phyloP scores from a whole-genome alignment of 2,329 filamentous ascomycete genomes.

The Paecilomyces variotii region DNA sequence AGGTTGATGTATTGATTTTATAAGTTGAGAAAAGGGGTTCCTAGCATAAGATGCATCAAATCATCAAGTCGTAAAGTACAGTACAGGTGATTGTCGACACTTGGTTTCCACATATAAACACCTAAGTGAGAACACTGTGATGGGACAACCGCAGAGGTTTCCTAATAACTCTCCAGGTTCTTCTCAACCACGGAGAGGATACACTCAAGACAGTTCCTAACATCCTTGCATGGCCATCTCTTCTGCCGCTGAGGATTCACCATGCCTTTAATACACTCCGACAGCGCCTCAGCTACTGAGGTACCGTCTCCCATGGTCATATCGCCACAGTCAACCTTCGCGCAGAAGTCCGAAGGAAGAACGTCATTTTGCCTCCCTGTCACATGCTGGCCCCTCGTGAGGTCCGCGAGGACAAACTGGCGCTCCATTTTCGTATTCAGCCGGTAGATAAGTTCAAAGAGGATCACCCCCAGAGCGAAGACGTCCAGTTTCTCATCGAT shows the following conservation, averaged over 20 bases:
- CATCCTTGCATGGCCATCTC: slow-evolving; percentile 31
- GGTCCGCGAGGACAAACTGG: slow-evolving; percentile 31
- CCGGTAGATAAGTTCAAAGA: slow-evolving; percentile 53
- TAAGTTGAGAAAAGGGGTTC: not conserved
- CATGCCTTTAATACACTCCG: slow-evolving; percentile 34
- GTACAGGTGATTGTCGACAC: not conserved
- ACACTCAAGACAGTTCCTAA: slow-evolving; percentile 26
- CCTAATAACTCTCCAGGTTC: slow-evolving; percentile 27
- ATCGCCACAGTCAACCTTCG: slow-evolving; percentile 28
- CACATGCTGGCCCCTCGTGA: slow-evolving; percentile 21
- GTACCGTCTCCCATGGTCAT: slow-evolving; percentile 15
- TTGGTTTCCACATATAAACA: not conserved
- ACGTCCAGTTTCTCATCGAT: slow-evolving; percentile 51
- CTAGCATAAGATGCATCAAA: not conserved
- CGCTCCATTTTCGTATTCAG: slow-evolving; percentile 47
- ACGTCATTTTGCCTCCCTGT: slow-evolving; percentile 8
- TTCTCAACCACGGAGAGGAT: slow-evolving; percentile 15
- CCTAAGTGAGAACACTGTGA: not conserved
- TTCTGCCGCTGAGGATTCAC: slow-evolving; percentile 26
- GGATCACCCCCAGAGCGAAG: slow-evolving; percentile 54
- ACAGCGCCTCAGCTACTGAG: slow-evolving; percentile 25
- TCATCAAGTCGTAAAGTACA: not conserved
- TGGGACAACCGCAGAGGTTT: not conserved
- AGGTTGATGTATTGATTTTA: not conserved
- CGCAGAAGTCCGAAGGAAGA: slow-evolving; percentile 30